Conservation (phyloP, 306 rosid species). For the Sechiopsis laciniata region DNA sequence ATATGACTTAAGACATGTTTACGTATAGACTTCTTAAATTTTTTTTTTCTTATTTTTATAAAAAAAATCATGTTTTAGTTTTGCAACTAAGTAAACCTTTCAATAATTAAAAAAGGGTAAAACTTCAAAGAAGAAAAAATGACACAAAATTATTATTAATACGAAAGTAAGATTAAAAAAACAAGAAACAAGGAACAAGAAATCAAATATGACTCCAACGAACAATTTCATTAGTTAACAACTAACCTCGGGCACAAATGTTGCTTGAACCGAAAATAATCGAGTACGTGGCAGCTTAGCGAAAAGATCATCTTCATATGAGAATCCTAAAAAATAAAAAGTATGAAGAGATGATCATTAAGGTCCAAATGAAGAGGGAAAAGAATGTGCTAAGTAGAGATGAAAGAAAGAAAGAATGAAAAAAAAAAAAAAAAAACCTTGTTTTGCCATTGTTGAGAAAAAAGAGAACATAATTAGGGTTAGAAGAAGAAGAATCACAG, state of each 20-base stretch:
- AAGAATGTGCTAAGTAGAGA: no score
- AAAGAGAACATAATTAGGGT: background rate
- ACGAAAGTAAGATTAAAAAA: background rate
- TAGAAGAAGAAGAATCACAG: constrained; percentile 1
- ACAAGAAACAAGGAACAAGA: no score
- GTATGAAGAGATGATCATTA: background rate
- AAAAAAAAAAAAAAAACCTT: background rate
- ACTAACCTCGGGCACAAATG: background rate
- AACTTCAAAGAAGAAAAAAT: no score
- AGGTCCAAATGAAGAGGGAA: background rate
- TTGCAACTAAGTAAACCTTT: no score
- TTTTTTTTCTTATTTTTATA: no score
- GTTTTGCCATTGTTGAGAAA: background rate
- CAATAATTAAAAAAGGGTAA: no score
- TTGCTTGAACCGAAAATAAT: background rate
- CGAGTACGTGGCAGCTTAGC: background rate
- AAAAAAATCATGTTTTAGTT: no score
- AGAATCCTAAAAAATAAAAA: constrained; percentile 11
- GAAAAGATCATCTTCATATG: background rate
- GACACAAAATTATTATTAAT: background rate
- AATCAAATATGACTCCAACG: no score
- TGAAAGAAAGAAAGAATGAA: background rate
- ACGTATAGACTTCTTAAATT: no score
- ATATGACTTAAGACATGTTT: no score
- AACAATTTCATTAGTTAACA: background rate